A percentile compares a stretch with the other conserved stretches of the same genome.
Evolutionary conservation across 306 rosid species (phyloP).

Genomic region (Lithocarpus polystachyus): DNA sequence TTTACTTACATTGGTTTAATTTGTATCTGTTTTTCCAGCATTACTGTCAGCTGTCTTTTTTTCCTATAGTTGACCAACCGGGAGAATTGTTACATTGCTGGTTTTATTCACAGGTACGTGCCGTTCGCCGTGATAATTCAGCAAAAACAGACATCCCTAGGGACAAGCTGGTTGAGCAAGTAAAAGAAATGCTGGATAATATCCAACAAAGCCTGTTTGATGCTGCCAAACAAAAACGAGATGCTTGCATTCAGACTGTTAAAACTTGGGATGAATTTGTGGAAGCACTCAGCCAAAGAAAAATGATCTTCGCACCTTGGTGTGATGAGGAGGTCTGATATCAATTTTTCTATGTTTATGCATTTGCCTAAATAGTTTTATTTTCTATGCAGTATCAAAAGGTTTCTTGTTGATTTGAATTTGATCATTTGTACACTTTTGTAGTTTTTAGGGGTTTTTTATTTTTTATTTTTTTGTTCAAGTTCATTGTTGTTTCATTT

Average conservation of each 20-base stretch:
- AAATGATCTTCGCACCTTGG: slow-evolving; percentile 96
- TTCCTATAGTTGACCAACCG: background rate
- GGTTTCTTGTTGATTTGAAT: background rate
- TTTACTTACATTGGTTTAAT: background rate
- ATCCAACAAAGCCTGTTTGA: slow-evolving; percentile 78
- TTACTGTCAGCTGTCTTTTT: slow-evolving; percentile 7
- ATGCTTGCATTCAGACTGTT: slow-evolving; percentile 59
- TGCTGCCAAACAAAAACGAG: slow-evolving; percentile 69
- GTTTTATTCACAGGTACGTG: slow-evolving; percentile 53
- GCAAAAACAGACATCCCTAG: slow-evolving; percentile 61
- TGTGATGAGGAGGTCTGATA: slow-evolving; percentile 85
- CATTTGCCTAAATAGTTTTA: background rate
- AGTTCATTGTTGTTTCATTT: background rate
- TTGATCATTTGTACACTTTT: background rate
- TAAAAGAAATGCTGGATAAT: slow-evolving; percentile 46
- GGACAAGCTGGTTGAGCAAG: slow-evolving; percentile 55
- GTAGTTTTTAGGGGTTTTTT: background rate
- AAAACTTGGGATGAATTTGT: slow-evolving; percentile 83
- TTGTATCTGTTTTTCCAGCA: background rate
- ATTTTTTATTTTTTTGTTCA: background rate
- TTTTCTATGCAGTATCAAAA: background rate
- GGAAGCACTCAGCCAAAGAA: slow-evolving; percentile 62
- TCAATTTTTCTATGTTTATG: background rate
- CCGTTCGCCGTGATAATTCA: slow-evolving; percentile 78
- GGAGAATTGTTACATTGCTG: slow-evolving; percentile 3